Evolutionary conservation across 139 green algal species (phyloP).

Genomic region (Yamagishiella unicocca): DNA sequence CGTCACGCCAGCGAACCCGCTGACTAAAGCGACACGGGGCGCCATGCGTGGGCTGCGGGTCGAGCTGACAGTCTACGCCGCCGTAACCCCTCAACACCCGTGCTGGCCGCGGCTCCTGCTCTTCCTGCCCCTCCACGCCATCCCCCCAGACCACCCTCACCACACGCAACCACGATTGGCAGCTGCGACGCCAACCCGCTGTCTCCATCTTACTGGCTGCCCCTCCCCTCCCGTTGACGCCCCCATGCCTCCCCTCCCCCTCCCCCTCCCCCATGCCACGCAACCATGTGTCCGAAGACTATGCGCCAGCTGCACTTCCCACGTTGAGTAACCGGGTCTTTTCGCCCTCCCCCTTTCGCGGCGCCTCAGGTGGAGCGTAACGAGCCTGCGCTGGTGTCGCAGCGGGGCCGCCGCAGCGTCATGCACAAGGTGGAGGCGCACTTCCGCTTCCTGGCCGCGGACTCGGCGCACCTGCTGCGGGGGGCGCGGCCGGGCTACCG

Average conservation of each 20-base stretch:
- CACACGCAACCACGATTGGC: no score
- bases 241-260: neutral
- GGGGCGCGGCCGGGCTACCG: constrained; percentile 79
- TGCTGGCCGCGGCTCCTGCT: no score
- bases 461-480: constrained; percentile 67
- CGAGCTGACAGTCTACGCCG: no score
- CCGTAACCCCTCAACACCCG: no score
- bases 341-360: neutral
- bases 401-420: constrained; percentile 56
- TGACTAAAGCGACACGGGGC: no score
- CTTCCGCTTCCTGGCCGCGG: constrained; percentile 87
- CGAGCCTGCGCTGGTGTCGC: constrained; percentile 57
- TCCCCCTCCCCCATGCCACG: neutral
- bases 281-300: no score
- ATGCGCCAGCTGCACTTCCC: neutral
- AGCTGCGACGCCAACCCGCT: no score
- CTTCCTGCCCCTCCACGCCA: no score
- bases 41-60: no score
- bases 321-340: neutral
- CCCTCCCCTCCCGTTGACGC: neutral
- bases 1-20: no score
- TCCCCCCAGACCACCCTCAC: no score
- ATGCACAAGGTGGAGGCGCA: constrained; percentile 80
- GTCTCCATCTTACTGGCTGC: no score
- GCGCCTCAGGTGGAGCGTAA: constrained; percentile 45